Conservation (phyloP, 2,329 filamentous ascomycete species). For the Botrytis cinerea region DNA sequence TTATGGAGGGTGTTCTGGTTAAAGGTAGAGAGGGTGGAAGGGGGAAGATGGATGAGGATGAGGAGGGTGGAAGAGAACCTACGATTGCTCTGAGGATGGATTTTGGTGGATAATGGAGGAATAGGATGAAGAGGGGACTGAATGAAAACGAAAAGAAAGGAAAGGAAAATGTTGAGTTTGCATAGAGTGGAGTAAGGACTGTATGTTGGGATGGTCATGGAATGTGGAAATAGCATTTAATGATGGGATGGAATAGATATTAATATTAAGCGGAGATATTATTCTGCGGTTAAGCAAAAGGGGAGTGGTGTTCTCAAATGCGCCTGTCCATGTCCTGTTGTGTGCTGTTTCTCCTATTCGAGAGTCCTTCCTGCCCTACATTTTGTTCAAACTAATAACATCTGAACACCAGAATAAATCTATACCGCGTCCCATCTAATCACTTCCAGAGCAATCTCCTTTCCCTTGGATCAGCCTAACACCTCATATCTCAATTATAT, state of each 20-base stretch:
- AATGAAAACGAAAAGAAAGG: background rate
- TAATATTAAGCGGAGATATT: background rate
- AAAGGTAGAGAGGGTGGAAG: constrained; percentile 54
- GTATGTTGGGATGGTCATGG: background rate
- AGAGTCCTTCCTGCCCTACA: background rate
- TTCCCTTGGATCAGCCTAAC: background rate
- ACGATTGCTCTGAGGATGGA: constrained; percentile 95
- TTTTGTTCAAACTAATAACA: background rate
- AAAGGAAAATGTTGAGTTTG: background rate
- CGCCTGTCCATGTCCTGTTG: background rate
- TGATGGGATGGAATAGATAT: constrained; percentile 1
- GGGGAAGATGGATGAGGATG: constrained; percentile 46
- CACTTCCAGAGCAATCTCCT: background rate
- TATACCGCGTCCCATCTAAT: background rate
- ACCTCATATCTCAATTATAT: background rate
- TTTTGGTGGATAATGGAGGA: constrained; percentile 62
- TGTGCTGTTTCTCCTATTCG: background rate
- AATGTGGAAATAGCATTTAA: background rate
- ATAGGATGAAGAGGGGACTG: no score
- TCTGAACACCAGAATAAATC: background rate
- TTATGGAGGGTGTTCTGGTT: constrained; percentile 80
- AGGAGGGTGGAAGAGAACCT: constrained; percentile 60
- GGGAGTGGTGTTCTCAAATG: background rate
- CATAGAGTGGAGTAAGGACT: background rate
- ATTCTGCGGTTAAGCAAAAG: background rate